Evolutionary conservation across 164 flowering plant genomes (phyloP).

Genomic region (Sedum album): DNA sequence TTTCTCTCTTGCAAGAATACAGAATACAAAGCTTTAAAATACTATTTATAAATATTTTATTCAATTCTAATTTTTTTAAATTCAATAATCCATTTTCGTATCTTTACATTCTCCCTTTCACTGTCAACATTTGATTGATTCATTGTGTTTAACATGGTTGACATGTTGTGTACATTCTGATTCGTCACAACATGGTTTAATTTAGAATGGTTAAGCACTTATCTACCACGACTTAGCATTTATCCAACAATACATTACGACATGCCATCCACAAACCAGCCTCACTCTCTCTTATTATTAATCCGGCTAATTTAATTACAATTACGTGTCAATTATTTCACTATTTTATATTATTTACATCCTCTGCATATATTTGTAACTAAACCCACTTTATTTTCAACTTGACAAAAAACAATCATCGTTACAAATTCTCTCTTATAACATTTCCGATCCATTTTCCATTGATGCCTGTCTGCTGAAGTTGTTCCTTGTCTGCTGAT

Average conservation of each 20-base stretch:
- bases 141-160: no score
- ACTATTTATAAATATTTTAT: no score
- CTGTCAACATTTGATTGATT: no score
- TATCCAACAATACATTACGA: neutral
- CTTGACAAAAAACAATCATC: no score
- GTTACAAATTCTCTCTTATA: neutral
- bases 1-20: no score
- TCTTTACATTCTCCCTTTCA: no score
- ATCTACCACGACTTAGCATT: neutral
- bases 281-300: neutral
- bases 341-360: neutral
- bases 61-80: no score
- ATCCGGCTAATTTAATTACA: no score
- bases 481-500: neutral
- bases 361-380: neutral
- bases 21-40: no score
- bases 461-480: neutral
- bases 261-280: constrained; percentile 4
- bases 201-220: constrained; percentile 4
- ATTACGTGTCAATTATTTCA: neutral
- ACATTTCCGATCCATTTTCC: neutral
- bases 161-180: neutral
- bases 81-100: no score
- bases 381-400: neutral
- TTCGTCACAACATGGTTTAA: no score